phyloP scores from a whole-genome alignment of 2,329 filamentous ascomycete genomes.

The Colletotrichum lupini region DNA sequence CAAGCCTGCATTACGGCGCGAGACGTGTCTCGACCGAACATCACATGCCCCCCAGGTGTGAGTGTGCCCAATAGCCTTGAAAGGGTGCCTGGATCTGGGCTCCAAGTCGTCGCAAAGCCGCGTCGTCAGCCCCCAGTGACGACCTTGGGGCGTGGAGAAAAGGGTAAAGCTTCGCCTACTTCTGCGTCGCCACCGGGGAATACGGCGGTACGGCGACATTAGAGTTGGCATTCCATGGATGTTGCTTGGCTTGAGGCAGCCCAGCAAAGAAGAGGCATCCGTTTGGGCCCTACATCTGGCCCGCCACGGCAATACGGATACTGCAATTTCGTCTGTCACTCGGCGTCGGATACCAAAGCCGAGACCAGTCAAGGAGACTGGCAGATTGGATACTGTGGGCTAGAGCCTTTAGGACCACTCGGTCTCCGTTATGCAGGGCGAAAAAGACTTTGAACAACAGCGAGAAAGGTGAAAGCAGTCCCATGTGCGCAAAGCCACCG shows the following conservation, averaged over 20 bases:
- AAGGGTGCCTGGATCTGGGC: slow-evolving; percentile 34
- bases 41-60: slow-evolving; percentile 28
- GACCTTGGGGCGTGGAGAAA: slow-evolving; percentile 17
- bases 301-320: neutral
- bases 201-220: neutral
- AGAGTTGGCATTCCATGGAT: slow-evolving; percentile 22
- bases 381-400: neutral
- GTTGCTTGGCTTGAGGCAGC: slow-evolving; percentile 26
- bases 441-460: neutral
- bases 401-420: neutral
- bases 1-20: neutral
- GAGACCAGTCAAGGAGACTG: slow-evolving; percentile 6
- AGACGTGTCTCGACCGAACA: slow-evolving; percentile 7
- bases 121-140: slow-evolving; percentile 32
- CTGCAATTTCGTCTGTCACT: slow-evolving; percentile 24
- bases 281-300: slow-evolving; percentile 10
- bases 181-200: slow-evolving; percentile 16
- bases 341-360: slow-evolving; percentile 21
- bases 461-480: slow-evolving; percentile 9
- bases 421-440: neutral
- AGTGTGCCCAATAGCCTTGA: slow-evolving; percentile 7
- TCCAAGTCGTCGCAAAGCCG: slow-evolving; percentile 32
- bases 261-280: neutral
- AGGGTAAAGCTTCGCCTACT: slow-evolving; percentile 22
- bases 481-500: slow-evolving; percentile 24